phyloP scores from a whole-genome alignment of 192 early-diverging fungal species.

The Coemansia sp. region DNA sequence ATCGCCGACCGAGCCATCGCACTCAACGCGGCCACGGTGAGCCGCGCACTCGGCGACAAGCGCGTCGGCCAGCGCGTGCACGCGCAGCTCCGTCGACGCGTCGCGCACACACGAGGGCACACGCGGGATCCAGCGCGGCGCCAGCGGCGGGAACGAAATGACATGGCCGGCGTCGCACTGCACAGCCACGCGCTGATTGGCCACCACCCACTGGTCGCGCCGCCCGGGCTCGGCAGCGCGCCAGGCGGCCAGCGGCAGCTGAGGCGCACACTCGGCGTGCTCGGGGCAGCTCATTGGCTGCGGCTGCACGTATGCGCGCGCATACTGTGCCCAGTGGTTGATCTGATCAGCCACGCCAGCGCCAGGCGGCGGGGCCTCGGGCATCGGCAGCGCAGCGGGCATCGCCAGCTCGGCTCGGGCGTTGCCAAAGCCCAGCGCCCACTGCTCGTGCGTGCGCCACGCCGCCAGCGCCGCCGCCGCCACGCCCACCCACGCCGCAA shows the following conservation, averaged over 20 bases:
- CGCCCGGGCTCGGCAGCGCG: slow-evolving; percentile 3
- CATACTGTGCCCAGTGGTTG: slow-evolving; percentile 17
- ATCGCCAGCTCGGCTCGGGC: slow-evolving; percentile 21
- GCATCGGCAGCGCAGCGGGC: not conserved
- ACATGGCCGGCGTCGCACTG: slow-evolving; percentile 48
- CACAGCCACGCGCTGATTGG: slow-evolving; percentile 24
- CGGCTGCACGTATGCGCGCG: slow-evolving; percentile 30
- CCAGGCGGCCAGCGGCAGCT: slow-evolving; percentile 25
- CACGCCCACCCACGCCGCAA: slow-evolving; percentile 7
- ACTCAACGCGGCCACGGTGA: slow-evolving; percentile 40
- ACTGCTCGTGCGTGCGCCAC: slow-evolving; percentile 49
- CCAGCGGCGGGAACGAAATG: slow-evolving; percentile 34
- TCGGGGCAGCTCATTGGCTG: slow-evolving; percentile 44
- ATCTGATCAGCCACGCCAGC: not conserved
- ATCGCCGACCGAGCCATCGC: slow-evolving; percentile 34
- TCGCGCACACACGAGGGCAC: slow-evolving; percentile 49
- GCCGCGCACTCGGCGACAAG: slow-evolving; percentile 36
- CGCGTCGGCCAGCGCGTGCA: slow-evolving; percentile 36
- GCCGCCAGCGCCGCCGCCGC: slow-evolving; percentile 14
- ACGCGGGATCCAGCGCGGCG: slow-evolving; percentile 25
- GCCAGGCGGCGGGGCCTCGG: slow-evolving; percentile 13
- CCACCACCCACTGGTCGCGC: slow-evolving; percentile 45
- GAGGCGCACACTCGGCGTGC: slow-evolving; percentile 48
- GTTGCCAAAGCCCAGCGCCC: slow-evolving; percentile 43
- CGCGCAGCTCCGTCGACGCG: slow-evolving; percentile 40